phyloP scores from a whole-genome alignment of 208 protist genomes.

The Trypanosoma rangeli region DNA sequence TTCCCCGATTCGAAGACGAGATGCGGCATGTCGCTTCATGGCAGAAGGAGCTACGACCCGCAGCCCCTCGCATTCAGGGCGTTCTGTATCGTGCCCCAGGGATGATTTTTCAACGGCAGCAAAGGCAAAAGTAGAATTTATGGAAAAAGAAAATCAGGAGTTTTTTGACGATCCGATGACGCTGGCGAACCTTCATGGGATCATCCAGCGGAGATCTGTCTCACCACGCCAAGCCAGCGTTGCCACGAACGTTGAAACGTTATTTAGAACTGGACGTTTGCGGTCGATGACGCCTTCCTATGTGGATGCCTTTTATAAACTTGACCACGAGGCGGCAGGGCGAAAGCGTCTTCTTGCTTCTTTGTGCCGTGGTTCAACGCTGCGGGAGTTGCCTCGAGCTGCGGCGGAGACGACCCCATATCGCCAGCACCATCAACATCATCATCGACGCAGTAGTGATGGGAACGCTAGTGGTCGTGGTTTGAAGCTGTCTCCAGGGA shows the following conservation, averaged over 20 bases:
- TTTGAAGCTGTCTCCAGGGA: background rate
- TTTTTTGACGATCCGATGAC: slow-evolving; percentile 1
- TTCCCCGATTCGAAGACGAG: slow-evolving; percentile 13
- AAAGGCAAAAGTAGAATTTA: background rate
- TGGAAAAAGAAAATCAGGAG: background rate
- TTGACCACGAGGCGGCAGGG: slow-evolving; percentile 17
- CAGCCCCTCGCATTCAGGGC: background rate
- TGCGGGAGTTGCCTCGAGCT: slow-evolving; percentile 1
- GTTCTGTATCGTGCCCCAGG: background rate
- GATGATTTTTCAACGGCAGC: background rate
- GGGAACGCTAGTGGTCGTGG: background rate
- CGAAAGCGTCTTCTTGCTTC: slow-evolving; percentile 22
- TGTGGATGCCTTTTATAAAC: slow-evolving; percentile 47
- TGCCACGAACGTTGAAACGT: background rate
- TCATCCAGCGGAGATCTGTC: background rate
- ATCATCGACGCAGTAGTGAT: background rate
- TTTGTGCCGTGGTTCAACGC: slow-evolving; percentile 5
- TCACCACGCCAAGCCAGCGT: background rate
- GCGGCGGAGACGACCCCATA: slow-evolving; percentile 6
- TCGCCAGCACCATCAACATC: slow-evolving; percentile 11
- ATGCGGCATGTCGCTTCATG: slow-evolving; percentile 27
- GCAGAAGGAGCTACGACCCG: slow-evolving; percentile 4
- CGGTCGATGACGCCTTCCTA: slow-evolving; percentile 33
- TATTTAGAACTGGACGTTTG: background rate
- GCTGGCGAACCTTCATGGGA: slow-evolving; percentile 4